Conservation (phyloP, 768 basidiomycete species). For the Naganishia onofrii region DNA sequence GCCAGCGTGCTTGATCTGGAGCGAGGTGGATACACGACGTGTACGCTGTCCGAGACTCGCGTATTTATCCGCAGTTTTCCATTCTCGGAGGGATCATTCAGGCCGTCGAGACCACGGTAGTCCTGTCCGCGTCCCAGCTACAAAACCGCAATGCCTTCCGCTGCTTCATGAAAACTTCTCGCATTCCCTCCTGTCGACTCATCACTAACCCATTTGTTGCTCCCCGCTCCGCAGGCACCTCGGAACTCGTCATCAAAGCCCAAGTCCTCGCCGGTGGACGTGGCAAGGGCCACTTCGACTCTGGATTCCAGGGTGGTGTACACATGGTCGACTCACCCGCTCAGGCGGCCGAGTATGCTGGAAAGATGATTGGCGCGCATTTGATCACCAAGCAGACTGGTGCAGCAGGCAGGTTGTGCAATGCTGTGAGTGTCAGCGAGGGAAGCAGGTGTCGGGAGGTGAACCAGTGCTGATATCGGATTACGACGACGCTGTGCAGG, state of each 20-base stretch:
- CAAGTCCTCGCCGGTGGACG: slow-evolving; percentile 98
- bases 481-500: slow-evolving; percentile 55
- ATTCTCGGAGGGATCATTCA: too few species aligned
- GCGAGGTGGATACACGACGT: too few species aligned
- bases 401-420: slow-evolving; percentile 84
- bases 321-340: slow-evolving; percentile 85
- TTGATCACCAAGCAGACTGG: slow-evolving; percentile 99
- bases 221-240: slow-evolving; percentile 58
- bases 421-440: slow-evolving; percentile 64
- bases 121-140: too few species aligned
- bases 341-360: slow-evolving; percentile 80
- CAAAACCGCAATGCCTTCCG: too few species aligned
- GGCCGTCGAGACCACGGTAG: too few species aligned
- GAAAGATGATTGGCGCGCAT: slow-evolving; percentile 88
- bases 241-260: slow-evolving; percentile 91
- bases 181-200: not conserved
- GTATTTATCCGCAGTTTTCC: too few species aligned
- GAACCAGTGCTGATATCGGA: not conserved
- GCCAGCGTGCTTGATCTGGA: too few species aligned
- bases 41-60: too few species aligned
- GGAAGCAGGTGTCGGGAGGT: not conserved
- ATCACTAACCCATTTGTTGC: slow-evolving; percentile 25
- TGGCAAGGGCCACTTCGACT: slow-evolving; percentile 92
- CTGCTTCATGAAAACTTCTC: not conserved
- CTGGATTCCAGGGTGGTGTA: slow-evolving; percentile 92